These are phyloP conservation scores for Verticillium isaacii DNA, from an alignment of 2,329 filamentous ascomycete genomes.

Conservation along the genomic window DNA sequence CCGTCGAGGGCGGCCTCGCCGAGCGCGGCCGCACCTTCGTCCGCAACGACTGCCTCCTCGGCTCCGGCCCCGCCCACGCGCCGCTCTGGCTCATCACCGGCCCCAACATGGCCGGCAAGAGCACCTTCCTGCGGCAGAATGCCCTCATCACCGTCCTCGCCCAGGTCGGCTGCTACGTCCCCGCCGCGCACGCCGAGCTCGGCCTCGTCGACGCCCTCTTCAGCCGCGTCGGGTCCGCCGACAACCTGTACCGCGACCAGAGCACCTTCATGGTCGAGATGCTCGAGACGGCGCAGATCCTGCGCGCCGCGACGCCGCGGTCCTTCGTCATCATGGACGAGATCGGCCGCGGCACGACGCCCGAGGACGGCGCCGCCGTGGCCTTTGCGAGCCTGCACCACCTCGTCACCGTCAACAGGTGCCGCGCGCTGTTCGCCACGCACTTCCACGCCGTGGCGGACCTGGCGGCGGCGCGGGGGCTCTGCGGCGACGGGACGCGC, in stretches of 20 bases:
- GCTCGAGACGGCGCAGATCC: constrained; percentile 89
- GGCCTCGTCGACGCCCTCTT: constrained; percentile 96
- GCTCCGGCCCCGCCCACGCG: constrained; percentile 56
- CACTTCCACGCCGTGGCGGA: constrained; percentile 88
- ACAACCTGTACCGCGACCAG: constrained; percentile 91
- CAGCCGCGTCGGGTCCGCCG: constrained; percentile 87
- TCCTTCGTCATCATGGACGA: constrained; percentile 99
- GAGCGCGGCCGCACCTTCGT: constrained; percentile 79
- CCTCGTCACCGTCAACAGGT: constrained; percentile 70
- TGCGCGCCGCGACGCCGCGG: constrained; percentile 74
- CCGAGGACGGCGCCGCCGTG: constrained; percentile 85
- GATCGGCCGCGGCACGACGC: constrained; percentile 89
- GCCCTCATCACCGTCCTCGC: constrained; percentile 91
- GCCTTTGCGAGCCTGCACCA: constrained; percentile 86
- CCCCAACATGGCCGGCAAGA: constrained; percentile 99
- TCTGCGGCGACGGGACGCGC: constrained; percentile 28
- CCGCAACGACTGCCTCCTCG: constrained; percentile 79
- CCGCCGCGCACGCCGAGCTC: constrained; percentile 78
- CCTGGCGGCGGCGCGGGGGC: constrained; percentile 54
- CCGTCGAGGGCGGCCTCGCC: constrained; percentile 77
- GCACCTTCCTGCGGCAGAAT: constrained; percentile 92
- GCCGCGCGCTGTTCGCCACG: constrained; percentile 84
- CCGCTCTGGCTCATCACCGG: constrained; percentile 65
- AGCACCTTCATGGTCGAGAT: constrained; percentile 99
- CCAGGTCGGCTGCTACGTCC: constrained; percentile 89